Percentiles rank a stretch among this genome's conserved stretches.
phyloP scores from a whole-genome alignment of 805 yeast genomes.

The Saturnispora besseyi region DNA sequence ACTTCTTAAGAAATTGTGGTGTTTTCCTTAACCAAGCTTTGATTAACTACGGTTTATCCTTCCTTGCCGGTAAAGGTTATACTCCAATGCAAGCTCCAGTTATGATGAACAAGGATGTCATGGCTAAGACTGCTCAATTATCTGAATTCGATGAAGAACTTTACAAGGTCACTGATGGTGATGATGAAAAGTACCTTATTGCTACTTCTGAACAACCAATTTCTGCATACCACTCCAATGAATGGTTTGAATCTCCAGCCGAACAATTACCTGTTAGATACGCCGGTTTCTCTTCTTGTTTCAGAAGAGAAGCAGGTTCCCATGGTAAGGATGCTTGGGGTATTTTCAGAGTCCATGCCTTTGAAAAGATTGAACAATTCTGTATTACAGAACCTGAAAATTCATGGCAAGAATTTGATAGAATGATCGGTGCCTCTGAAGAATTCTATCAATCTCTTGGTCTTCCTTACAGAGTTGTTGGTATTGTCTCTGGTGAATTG shows the following conservation, averaged over 20 bases:
- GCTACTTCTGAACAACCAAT: slow-evolving; percentile 99
- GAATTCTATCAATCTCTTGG: slow-evolving; percentile 88
- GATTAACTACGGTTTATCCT: slow-evolving; percentile 88
- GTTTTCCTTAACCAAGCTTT: slow-evolving; percentile 97
- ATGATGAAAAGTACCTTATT: slow-evolving; percentile 93
- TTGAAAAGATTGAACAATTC: slow-evolving; percentile 97
- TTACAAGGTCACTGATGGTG: slow-evolving; percentile 94
- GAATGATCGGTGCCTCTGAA: slow-evolving; percentile 87
- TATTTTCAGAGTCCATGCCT: slow-evolving; percentile 96
- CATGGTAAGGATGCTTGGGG: slow-evolving; percentile 99
- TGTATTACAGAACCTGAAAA: slow-evolving; percentile 94
- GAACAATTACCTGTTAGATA: slow-evolving; percentile 95
- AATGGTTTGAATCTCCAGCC: slow-evolving; percentile 96
- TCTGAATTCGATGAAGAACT: slow-evolving; percentile 97
- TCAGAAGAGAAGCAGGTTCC: slow-evolving; percentile 98
- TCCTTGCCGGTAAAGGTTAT: slow-evolving; percentile 67
- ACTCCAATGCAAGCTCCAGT: slow-evolving; percentile 95
- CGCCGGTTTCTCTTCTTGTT: slow-evolving; percentile 97
- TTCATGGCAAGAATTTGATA: slow-evolving; percentile 95
- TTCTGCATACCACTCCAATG: slow-evolving; percentile 93
- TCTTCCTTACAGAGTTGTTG: slow-evolving; percentile 93
- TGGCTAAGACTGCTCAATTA: slow-evolving; percentile 98
- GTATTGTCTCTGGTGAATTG: slow-evolving; percentile 96
- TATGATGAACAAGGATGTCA: slow-evolving; percentile 98
- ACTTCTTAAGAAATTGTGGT: slow-evolving; percentile 89